Conservation (phyloP, 495 filamentous ascomycete species). For the Friedmanniomyces endolithicus region DNA sequence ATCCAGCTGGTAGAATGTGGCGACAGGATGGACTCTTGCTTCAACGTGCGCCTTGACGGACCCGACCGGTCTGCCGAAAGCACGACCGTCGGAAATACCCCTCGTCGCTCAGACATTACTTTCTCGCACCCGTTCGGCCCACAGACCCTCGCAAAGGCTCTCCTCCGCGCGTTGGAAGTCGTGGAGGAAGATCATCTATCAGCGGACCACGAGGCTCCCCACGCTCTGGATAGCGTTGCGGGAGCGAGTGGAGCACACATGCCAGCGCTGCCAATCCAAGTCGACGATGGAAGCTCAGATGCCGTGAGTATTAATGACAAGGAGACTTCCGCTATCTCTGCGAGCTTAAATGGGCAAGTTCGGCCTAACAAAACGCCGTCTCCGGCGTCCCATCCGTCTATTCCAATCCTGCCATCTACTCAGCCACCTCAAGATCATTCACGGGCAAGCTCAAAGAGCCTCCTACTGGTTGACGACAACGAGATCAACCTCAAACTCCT, state of each 20-base stretch:
- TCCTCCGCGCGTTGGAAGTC: not conserved
- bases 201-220: not conserved
- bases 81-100: not conserved
- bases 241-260: not conserved
- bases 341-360: not conserved
- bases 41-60: not conserved
- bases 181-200: not conserved
- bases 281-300: not conserved
- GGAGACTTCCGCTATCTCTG: not conserved
- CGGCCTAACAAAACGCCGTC: not conserved
- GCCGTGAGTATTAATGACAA: not conserved
- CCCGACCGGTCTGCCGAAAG: not conserved
- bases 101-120: not conserved
- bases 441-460: not conserved
- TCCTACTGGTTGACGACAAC: constrained; percentile 6
- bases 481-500: constrained; percentile 3
- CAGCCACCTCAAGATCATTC: not conserved
- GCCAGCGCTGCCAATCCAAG: not conserved
- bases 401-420: not conserved
- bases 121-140: not conserved
- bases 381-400: not conserved
- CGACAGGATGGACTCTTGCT: not conserved
- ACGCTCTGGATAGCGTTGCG: not conserved
- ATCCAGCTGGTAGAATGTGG: not conserved
- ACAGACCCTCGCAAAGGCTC: not conserved